Evolutionary conservation across 345 rosid species (phyloP), one percentile per base, ranked within the genome.

Genomic region (Litchi chinensis): DNA sequence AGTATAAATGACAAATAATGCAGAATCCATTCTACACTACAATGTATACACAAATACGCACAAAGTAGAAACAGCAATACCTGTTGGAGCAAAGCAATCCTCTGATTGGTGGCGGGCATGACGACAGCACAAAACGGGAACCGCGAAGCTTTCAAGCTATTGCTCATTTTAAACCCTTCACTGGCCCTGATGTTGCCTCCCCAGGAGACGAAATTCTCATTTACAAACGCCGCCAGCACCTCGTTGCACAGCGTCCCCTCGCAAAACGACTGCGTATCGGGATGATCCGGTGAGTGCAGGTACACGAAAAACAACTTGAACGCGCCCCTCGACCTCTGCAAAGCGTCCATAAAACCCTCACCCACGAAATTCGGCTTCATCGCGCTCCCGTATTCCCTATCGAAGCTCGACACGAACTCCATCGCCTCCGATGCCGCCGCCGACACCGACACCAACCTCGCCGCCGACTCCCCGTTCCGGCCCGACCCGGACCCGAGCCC

Each of bases 81-180:
- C 98, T 93, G 98, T 67, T 92, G 97, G 83, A 97, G 97, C 82
- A 97, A 81, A 9, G 97, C 98, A 12, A 94, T 94, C 87, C 98
- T 89, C 90, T 97, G 97, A 43, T 97, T 93, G 32, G 94, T 83
- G 60, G 99, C 96, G 6, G 98, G 92, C 98, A 94, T 97, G 71
- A 97, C 98, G 37, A 94, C 91, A n/a, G 99, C 98, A 64, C 98
- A 93, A 81, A 94, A 97, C 0, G 99, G 99, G 70, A 87, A 97
- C 78, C 98, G 83, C 0, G 98, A 94, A 0, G 98, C 99, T 83
- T 97, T 97, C 91, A 94, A 92, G 87, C 98, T 94, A 77, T 91
- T 92, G 75, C 99, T 94, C 98, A 97, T 97, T 88, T 97, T 97
- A 87, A 97, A 97, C 32, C 99, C 99, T 86, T 97, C 99, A 71